These are phyloP conservation scores for Phytophthora pseudosyringae DNA, from an alignment of 352 stramenopile genomes.

Conservation along the genomic window DNA sequence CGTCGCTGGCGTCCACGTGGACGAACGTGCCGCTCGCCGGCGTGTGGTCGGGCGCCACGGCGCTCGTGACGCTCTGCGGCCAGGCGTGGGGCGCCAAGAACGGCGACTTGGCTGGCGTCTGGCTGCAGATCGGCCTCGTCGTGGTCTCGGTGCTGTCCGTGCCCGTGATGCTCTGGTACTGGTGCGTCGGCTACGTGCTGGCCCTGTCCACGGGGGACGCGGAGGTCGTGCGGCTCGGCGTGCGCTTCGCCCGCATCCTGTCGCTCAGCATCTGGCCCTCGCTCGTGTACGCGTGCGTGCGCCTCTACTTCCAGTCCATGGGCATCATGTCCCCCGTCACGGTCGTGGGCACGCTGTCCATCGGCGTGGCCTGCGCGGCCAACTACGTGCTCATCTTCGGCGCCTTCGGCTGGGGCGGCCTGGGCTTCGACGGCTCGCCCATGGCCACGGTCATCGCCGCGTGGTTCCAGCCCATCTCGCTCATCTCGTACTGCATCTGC, in stretches of 20 bases:
- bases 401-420: conserved; percentile 53
- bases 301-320: conserved; percentile 88
- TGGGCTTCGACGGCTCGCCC: conserved; percentile 83
- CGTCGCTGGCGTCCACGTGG: conserved; percentile 80
- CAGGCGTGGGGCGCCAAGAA: conserved; percentile 81
- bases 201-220: conserved; percentile 66
- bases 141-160: conserved; percentile 53
- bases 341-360: conserved; percentile 70
- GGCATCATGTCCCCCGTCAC: conserved; percentile 80
- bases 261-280: conserved; percentile 81
- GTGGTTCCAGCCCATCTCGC: conserved; percentile 79
- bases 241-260: conserved; percentile 78
- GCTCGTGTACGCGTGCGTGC: conserved; percentile 79
- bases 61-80: conserved; percentile 79
- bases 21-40: conserved; percentile 71
- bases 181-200: conserved; percentile 62
- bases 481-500: conserved; percentile 78
- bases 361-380: conserved; percentile 59
- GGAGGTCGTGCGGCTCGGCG: conserved; percentile 69
- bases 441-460: conserved; percentile 78
- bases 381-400: conserved; percentile 79
- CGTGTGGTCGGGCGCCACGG: conserved; percentile 74
- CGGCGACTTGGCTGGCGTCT: conserved; percentile 63
- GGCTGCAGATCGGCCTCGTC: conserved; percentile 76
- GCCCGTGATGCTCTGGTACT: conserved; percentile 73